Conservation (phyloP, 768 basidiomycete species). For the Trametes cubensis region DNA sequence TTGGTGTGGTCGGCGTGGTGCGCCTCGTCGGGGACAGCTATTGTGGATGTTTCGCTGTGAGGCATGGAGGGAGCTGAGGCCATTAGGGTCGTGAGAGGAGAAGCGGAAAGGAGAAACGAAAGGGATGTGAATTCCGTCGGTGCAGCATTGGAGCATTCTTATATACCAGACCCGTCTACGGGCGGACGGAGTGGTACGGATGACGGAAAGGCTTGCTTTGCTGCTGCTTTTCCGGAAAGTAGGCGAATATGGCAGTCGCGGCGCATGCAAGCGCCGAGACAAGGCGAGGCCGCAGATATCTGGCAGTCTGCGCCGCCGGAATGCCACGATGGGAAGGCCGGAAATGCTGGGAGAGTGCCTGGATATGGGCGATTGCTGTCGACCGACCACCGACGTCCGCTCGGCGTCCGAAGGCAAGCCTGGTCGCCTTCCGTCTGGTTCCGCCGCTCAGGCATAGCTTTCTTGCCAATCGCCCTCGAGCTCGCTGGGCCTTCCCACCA, state of each 20-base stretch:
- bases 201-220: constrained; percentile 6
- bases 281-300: constrained; percentile 3
- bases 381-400: constrained; percentile 13
- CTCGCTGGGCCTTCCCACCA: neutral
- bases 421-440: constrained; percentile 14
- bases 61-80: constrained; percentile 18
- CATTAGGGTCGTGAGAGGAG: constrained; percentile 15
- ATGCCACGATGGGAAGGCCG: neutral
- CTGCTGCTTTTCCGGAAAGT: constrained; percentile 7
- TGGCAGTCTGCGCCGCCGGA: constrained; percentile 3
- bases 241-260: constrained; percentile 5
- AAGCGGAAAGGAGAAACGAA: constrained; percentile 3
- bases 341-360: neutral
- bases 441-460: constrained; percentile 5
- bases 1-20: constrained; percentile 1
- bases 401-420: constrained; percentile 8
- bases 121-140: neutral
- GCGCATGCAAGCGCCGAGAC: constrained; percentile 1
- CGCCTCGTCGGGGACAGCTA: constrained; percentile 17
- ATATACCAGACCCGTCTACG: constrained; percentile 4
- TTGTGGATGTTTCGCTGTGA: constrained; percentile 24
- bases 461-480: neutral
- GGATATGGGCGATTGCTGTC: neutral
- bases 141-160: constrained; percentile 9
- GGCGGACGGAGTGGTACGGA: constrained; percentile 17